A percentile compares a stretch with the other conserved stretches of the same genome.
phyloP scores from a whole-genome alignment of 176 grass and related monocot species.

The Saccharum officinarum region DNA sequence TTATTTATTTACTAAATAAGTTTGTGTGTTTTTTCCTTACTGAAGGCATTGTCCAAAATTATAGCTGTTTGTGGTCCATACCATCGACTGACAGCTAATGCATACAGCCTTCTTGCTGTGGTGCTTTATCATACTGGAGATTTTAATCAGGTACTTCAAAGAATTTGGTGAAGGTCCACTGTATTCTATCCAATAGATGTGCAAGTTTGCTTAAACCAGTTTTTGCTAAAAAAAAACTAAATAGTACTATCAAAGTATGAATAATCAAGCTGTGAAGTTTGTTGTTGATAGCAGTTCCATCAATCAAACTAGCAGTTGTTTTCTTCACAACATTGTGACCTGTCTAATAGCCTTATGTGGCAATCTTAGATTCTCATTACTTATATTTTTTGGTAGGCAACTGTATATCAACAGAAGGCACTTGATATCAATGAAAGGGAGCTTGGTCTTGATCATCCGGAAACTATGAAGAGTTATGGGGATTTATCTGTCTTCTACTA shows the following conservation, averaged over 20 bases:
- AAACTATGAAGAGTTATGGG: slow-evolving; percentile 99
- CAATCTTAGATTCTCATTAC: slow-evolving; percentile 22
- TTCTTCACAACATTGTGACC: slow-evolving; percentile 14
- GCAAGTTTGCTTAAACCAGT: background rate
- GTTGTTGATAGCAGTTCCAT: background rate
- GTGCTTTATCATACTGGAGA: slow-evolving; percentile 99
- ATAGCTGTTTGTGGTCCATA: slow-evolving; percentile 93
- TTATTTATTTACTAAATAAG: slow-evolving; percentile 26
- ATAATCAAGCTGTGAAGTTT: slow-evolving; percentile 5
- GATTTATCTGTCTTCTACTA: slow-evolving; percentile 99
- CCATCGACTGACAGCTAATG: slow-evolving; percentile 91
- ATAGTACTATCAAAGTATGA: background rate
- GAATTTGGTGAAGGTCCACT: slow-evolving; percentile 1
- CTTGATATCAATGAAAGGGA: slow-evolving; percentile 99
- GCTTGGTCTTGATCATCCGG: slow-evolving; percentile 96
- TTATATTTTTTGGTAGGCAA: slow-evolving; percentile 64
- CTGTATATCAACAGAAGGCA: slow-evolving; percentile 98
- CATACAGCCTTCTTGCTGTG: slow-evolving; percentile 97
- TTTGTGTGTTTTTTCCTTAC: slow-evolving; percentile 8
- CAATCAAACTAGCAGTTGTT: slow-evolving; percentile 12
- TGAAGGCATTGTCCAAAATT: slow-evolving; percentile 93
- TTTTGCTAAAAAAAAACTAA: slow-evolving; percentile 6
- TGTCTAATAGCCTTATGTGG: background rate
- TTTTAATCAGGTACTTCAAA: slow-evolving; percentile 81
- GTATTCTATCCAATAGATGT: slow-evolving; percentile 21